Evolutionary conservation across 768 basidiomycete species (phyloP).

Genomic region (Amanita pallidorosea): DNA sequence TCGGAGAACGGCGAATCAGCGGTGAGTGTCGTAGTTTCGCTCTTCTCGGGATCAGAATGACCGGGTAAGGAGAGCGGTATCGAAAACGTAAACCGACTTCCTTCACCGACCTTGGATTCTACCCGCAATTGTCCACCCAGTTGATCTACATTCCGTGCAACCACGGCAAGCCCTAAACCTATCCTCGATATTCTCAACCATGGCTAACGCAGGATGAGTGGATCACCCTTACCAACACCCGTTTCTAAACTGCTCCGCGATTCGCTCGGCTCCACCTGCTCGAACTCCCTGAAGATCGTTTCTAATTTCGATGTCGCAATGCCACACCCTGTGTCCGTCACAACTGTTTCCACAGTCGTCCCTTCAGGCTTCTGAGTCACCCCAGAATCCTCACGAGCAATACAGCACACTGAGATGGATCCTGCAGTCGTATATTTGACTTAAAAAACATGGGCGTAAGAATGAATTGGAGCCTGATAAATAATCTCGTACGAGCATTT

Average conservation of each 20-base stretch:
- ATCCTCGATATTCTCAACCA: neutral
- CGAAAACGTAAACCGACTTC: conserved; percentile 64
- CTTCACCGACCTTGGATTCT: conserved; percentile 55
- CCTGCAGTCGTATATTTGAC: conserved; percentile 68
- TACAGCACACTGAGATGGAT: conserved; percentile 49
- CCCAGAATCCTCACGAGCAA: conserved; percentile 36
- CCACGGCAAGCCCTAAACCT: conserved; percentile 73
- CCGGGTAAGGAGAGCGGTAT: conserved; percentile 45
- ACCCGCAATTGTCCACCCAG: conserved; percentile 72
- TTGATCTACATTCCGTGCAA: conserved; percentile 71
- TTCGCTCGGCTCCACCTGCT: conserved; percentile 48
- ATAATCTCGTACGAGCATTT: conserved; percentile 44
- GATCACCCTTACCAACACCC: conserved; percentile 35
- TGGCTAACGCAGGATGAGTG: neutral
- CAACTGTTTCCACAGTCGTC: conserved; percentile 55
- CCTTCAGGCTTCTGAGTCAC: conserved; percentile 34
- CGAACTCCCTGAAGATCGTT: conserved; percentile 71
- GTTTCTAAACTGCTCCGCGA: conserved; percentile 21
- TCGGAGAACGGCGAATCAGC: conserved; percentile 9
- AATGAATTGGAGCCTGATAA: neutral
- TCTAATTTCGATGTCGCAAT: conserved; percentile 58
- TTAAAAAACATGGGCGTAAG: conserved; percentile 13
- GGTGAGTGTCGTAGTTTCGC: conserved; percentile 5
- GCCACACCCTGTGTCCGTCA: conserved; percentile 66
- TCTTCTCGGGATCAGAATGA: conserved; percentile 1